Base-by-base conservation (phyloP, 2,329 filamentous ascomycete genomes). In the Coniochaeta hoffmannii region DNA sequence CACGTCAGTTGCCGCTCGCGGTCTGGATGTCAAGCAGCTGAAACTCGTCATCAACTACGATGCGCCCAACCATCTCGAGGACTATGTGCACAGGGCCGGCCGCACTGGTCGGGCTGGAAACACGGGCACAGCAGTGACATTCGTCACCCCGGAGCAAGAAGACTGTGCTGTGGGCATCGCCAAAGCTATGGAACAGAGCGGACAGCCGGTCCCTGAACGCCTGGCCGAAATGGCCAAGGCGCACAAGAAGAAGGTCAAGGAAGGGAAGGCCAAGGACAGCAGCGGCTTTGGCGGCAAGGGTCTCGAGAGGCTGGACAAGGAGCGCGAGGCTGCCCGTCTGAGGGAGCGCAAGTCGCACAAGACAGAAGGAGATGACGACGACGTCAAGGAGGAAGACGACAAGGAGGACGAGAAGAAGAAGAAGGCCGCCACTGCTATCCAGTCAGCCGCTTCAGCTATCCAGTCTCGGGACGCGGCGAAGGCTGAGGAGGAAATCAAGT, bases 21-120 rank as follows among this genome's bases (percentile, higher is more conserved):
- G 94, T 58, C 77, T 99, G 38, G 94, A 99, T 69, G 93, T 99
- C 46, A 96, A 97, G 72, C 90, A 96, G 68, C 79, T 99, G 32
- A 97, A 95, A 70, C 80, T 97, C 31, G 94, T 99, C 54, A 86
- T 99, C 73, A 97, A 97, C 72, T 97, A 90, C 68, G 92, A 97
- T 66, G 89, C 88, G 1, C 93, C 92, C 1, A 96, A 96, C 65
- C 92, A 97, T 72, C 73, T 96, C 59, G 94, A 99, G 72, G 94
- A 97, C 67, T 97, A 97, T 65, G 93, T 97, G 38, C 94, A 97
- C 69, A 87, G 94, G 60, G 90, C 89, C 55, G 94, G 94, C 50
- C 89, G 94, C 64, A 97, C 94, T 8, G 94, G 94, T 11, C 87
- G 94, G 67, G 94, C 94, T 49, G 94, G 94, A 38, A 96, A 97